Base-by-base conservation (phyloP, 202 grass and related monocot species). In the Hordeum pubiflorum region DNA sequence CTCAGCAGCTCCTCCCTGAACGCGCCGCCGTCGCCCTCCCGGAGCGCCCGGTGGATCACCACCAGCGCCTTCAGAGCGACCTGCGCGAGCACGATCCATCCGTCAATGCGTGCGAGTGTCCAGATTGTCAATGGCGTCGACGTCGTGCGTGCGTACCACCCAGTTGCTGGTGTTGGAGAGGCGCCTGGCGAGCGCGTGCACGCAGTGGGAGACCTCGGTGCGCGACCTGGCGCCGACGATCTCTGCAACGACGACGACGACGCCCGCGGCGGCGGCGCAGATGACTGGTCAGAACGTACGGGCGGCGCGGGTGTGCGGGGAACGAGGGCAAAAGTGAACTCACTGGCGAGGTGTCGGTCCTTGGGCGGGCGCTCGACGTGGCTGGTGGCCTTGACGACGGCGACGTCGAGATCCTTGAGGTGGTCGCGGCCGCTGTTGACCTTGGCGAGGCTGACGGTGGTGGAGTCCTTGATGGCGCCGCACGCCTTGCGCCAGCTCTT, bases 401-500 rank as follows among this genome's bases (percentile, higher is more conserved):
- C 90, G 40, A 97, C 76, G 81, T 97, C 94, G 76, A 97, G 80
- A 61, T 94, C 94, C 91, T 97, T 67, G 4, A 67, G 63, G 63
- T 67, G 89, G 81, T 92, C 87, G 81, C 81, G 75, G 75, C 18
- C 44, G 75, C 78, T 90, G 82, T 97, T 89, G 81, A 91, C 94
- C 86, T 92, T 91, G 69, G 91, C 88, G n/a, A 97, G 88, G 34
- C 94, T 88, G 75, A 97, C 89, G 59, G 81, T 91, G 82, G 94
- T 92, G 46, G 89, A 94, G 86, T 97, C 94, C 85, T 97, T 94
- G 77, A 97, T 82, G 63, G 88, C 91, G 85, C 94, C 94, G 75
- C 89, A 97, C 83, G 94, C 94, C 86, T 94, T 97, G 69, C 89
- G 89, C 94, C 94, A 97, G 68, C 86, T 92, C 88, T 94, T 93